Conservation (phyloP, 495 filamentous ascomycete species). For the Penicillium desertorum region DNA sequence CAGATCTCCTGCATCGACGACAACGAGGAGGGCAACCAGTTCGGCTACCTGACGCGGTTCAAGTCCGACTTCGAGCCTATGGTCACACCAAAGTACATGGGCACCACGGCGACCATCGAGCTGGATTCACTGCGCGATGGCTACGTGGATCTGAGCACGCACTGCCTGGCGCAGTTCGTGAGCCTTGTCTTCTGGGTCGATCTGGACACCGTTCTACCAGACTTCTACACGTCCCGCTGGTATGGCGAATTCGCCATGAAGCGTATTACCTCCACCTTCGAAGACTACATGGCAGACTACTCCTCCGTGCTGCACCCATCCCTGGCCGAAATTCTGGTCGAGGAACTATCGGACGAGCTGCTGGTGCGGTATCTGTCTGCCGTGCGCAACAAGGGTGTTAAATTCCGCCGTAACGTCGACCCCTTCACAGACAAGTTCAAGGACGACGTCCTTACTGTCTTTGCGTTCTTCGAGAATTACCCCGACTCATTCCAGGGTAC, state of each 20-base stretch:
- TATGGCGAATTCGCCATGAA: slow-evolving; percentile 79
- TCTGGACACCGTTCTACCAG: slow-evolving; percentile 73
- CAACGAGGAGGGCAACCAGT: slow-evolving; percentile 61
- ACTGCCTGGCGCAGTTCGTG: slow-evolving; percentile 83
- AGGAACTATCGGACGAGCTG: slow-evolving; percentile 88
- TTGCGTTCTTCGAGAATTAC: slow-evolving; percentile 64
- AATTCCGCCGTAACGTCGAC: slow-evolving; percentile 75
- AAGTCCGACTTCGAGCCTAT: slow-evolving; percentile 71
- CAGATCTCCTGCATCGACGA: slow-evolving; percentile 98
- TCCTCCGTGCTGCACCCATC: slow-evolving; percentile 74
- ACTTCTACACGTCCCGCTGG: slow-evolving; percentile 91
- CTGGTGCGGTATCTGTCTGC: slow-evolving; percentile 81
- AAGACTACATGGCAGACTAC: slow-evolving; percentile 91
- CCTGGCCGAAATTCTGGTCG: slow-evolving; percentile 81
- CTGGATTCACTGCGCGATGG: slow-evolving; percentile 75
- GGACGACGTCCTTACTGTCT: slow-evolving; percentile 82
- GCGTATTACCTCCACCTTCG: slow-evolving; percentile 86
- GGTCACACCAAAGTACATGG: slow-evolving; percentile 78
- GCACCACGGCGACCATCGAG: slow-evolving; percentile 65
- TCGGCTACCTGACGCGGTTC: slow-evolving; percentile 80
- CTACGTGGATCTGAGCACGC: slow-evolving; percentile 89
- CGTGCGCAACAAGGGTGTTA: slow-evolving; percentile 85
- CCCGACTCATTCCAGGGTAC: slow-evolving; percentile 64
- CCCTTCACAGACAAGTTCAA: slow-evolving; percentile 86
- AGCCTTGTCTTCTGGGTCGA: slow-evolving; percentile 82